These are phyloP conservation scores for Phytophthora rubi DNA, from an alignment of 352 stramenopile species.

Conservation along the genomic window DNA sequence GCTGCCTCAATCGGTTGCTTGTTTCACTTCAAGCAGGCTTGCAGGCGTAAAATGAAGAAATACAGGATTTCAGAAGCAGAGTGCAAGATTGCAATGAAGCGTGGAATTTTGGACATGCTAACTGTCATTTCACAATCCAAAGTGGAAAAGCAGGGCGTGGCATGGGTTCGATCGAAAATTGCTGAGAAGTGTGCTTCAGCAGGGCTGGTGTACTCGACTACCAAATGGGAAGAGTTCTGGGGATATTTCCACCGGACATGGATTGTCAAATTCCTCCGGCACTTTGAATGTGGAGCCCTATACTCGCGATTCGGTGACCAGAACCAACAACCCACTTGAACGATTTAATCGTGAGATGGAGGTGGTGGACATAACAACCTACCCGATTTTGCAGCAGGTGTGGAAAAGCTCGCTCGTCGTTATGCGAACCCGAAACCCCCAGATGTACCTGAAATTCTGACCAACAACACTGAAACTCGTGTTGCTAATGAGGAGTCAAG, in stretches of 20 bases:
- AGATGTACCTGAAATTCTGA: too few species aligned
- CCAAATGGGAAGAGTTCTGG: slow-evolving; percentile 13
- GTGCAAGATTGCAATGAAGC: slow-evolving; percentile 5
- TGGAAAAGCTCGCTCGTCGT: slow-evolving; percentile 11
- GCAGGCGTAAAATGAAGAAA: slow-evolving; percentile 10
- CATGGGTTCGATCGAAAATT: background rate
- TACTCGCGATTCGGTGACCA: background rate
- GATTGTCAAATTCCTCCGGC: background rate
- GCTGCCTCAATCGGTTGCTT: slow-evolving; percentile 1
- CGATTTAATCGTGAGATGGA: slow-evolving; percentile 26
- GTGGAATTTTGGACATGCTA: slow-evolving; percentile 4
- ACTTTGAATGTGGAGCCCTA: slow-evolving; percentile 11
- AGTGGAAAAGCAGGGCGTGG: slow-evolving; percentile 9
- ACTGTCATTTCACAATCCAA: slow-evolving; percentile 8
- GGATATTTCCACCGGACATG: slow-evolving; percentile 3
- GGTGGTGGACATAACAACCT: slow-evolving; percentile 23
- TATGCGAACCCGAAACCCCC: background rate
- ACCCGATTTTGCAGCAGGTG: slow-evolving; percentile 16
- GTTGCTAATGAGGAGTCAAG: too few species aligned
- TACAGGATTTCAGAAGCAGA: background rate
- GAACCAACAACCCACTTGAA: slow-evolving; percentile 31
- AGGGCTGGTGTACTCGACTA: background rate
- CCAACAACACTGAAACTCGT: too few species aligned
- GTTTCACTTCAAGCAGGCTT: slow-evolving; percentile 17
- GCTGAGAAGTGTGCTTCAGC: background rate